A percentile compares a stretch with the other conserved stretches of the same genome.
Conservation (phyloP, 208 protist genomes). For the Leptomonas seymouri region DNA sequence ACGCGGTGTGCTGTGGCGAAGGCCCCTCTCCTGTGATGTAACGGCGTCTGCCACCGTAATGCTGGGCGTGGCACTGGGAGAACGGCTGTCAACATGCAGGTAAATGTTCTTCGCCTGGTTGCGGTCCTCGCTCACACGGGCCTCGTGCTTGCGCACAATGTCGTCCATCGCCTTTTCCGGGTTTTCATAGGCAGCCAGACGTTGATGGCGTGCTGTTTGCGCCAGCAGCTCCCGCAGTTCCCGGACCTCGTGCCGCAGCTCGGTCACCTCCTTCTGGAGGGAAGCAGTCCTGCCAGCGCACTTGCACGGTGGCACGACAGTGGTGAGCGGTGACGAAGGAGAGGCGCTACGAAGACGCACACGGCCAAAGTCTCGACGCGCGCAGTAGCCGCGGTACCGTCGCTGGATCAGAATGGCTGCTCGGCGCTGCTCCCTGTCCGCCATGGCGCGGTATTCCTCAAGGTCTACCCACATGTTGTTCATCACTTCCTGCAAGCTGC, state of each 20-base stretch:
- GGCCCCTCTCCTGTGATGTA: conserved; percentile 19
- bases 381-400: conserved; percentile 70
- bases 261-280: conserved; percentile 38
- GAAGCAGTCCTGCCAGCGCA: conserved; percentile 23
- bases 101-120: background rate
- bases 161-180: conserved; percentile 51
- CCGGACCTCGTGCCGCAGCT: conserved; percentile 36
- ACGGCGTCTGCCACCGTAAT: conserved; percentile 6
- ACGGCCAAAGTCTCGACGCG: conserved; percentile 48
- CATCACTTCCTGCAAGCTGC: conserved; percentile 60
- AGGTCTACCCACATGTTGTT: conserved; percentile 71
- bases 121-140: background rate
- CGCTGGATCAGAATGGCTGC: conserved; percentile 82
- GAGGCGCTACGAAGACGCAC: conserved; percentile 28
- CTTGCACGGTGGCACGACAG: conserved; percentile 14
- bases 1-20: background rate
- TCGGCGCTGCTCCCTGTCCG: conserved; percentile 43
- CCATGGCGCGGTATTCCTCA: conserved; percentile 56
- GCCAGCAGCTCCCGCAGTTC: conserved; percentile 47
- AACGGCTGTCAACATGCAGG: conserved; percentile 1
- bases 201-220: conserved; percentile 32
- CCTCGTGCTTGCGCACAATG: conserved; percentile 43
- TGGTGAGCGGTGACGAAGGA: conserved; percentile 12
- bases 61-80: conserved; percentile 23
- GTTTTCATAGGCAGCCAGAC: conserved; percentile 33